phyloP scores from a whole-genome alignment of 2,329 filamentous ascomycete genomes.

The Lachnellula hyalina region DNA sequence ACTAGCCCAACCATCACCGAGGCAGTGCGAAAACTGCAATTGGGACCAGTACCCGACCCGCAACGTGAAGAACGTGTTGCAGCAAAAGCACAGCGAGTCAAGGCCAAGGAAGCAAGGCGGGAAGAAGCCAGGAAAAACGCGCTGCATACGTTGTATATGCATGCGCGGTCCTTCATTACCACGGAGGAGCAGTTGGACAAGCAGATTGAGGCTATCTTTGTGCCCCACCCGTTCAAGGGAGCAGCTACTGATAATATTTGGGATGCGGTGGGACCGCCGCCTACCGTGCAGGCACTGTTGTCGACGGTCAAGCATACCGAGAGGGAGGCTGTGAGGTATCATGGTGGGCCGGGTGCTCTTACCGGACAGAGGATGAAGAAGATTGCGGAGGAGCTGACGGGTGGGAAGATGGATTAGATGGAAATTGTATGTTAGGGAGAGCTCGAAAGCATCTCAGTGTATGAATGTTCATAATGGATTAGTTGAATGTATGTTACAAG shows the following conservation, averaged over 20 bases:
- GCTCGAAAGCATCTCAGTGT: conserved; percentile 4
- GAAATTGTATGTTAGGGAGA: background rate
- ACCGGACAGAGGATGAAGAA: conserved; percentile 55
- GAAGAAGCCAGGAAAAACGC: conserved; percentile 60
- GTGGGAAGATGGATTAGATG: conserved; percentile 50
- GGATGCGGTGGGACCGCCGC: conserved; percentile 32
- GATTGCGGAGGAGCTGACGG: conserved; percentile 62
- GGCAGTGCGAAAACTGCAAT: conserved; percentile 43
- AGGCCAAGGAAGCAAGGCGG: conserved; percentile 44
- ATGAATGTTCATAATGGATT: conserved; percentile 9
- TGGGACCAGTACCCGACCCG: conserved; percentile 55
- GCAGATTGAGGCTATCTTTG: conserved; percentile 72
- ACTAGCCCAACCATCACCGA: conserved; percentile 63
- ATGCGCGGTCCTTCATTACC: conserved; percentile 81
- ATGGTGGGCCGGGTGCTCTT: conserved; percentile 29
- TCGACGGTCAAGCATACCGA: conserved; percentile 29
- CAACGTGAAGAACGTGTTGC: conserved; percentile 50
- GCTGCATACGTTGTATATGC: conserved; percentile 84
- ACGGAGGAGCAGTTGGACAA: conserved; percentile 70
- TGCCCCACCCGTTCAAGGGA: conserved; percentile 36
- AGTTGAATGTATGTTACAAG: background rate
- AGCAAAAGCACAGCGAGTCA: conserved; percentile 37
- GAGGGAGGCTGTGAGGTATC: conserved; percentile 31
- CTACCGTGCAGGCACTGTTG: conserved; percentile 44
- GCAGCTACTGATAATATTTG: conserved; percentile 26